Evolutionary conservation across 306 rosid species (phyloP).

Genomic region (Prunus padus): DNA sequence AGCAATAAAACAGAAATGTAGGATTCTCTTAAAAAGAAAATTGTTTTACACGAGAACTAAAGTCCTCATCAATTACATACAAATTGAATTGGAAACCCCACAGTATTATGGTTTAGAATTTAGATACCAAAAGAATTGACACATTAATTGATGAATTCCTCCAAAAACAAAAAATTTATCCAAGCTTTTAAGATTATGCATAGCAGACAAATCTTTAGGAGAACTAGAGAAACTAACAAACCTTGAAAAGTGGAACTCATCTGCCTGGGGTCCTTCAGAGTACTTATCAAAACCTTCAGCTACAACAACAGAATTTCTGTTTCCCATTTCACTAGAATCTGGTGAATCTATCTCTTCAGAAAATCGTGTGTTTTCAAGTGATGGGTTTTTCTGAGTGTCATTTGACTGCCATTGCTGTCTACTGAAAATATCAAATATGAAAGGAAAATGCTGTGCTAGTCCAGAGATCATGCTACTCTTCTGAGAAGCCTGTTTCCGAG

Average conservation of each 20-base stretch:
- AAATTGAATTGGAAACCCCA: not conserved
- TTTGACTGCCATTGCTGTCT: constrained; percentile 33
- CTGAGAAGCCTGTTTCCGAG: constrained; percentile 41
- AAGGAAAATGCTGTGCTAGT: constrained; percentile 76
- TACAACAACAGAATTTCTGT: constrained; percentile 29
- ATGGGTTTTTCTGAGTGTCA: constrained; percentile 33
- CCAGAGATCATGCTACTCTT: constrained; percentile 60
- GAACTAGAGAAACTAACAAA: constrained; percentile 26
- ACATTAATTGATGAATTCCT: too few relatives aligned
- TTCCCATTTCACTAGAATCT: constrained; percentile 29
- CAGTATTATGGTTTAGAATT: too few relatives aligned
- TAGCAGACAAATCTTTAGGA: constrained; percentile 5
- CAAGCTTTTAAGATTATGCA: not conserved
- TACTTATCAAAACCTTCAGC: constrained; percentile 32
- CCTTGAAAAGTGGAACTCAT: constrained; percentile 51
- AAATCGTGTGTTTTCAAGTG: constrained; percentile 24
- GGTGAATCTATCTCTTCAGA: constrained; percentile 30
- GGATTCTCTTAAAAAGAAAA: not conserved
- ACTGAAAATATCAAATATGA: constrained; percentile 58
- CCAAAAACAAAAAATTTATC: not conserved
- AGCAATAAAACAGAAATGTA: too few relatives aligned
- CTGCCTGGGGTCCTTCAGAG: constrained; percentile 34
- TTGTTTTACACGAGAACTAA: not conserved
- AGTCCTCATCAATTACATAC: not conserved
- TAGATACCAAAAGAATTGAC: too few relatives aligned